phyloP scores from a whole-genome alignment of 352 stramenopile genomes.

The Globisporangium camurandrum region DNA sequence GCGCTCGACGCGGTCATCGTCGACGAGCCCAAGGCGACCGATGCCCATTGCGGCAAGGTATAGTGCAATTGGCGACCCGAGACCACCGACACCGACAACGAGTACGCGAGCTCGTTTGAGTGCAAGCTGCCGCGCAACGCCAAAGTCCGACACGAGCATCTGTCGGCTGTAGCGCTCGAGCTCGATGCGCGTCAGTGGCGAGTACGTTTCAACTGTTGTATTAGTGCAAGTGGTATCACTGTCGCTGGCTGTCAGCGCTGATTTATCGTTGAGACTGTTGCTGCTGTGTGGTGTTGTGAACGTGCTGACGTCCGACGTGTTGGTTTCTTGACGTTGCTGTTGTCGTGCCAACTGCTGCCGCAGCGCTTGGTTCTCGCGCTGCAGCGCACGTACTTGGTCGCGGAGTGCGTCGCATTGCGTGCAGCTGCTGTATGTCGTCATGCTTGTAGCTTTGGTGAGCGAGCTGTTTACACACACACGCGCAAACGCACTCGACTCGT shows the following conservation, averaged over 20 bases:
- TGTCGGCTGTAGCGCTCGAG: slow-evolving; percentile 91
- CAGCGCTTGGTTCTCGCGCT: slow-evolving; percentile 12
- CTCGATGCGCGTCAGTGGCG: slow-evolving; percentile 37
- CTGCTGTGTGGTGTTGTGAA: background rate
- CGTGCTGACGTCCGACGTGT: too few species aligned
- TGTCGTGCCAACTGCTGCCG: slow-evolving; percentile 10
- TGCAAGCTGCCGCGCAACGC: slow-evolving; percentile 79
- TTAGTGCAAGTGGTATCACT: background rate
- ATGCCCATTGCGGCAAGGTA: slow-evolving; percentile 95
- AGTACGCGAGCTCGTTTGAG: slow-evolving; percentile 74
- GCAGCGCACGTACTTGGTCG: slow-evolving; percentile 4
- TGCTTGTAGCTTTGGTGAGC: too few species aligned
- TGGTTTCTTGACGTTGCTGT: background rate
- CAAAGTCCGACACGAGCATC: slow-evolving; percentile 91
- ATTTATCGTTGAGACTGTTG: background rate
- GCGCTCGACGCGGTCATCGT: slow-evolving; percentile 93
- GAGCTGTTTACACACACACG: too few species aligned
- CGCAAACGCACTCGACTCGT: too few species aligned
- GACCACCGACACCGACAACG: slow-evolving; percentile 92
- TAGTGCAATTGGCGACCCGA: slow-evolving; percentile 92
- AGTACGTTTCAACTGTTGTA: slow-evolving; percentile 17
- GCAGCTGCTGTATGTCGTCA: too few species aligned
- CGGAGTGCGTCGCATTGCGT: slow-evolving; percentile 37
- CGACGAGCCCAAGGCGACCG: slow-evolving; percentile 89
- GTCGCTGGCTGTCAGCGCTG: background rate